Evolutionary conservation across 129 eudicot genomes (phyloP), one percentile per base, ranked within the genome.

Genomic region (Mikania micrantha): DNA sequence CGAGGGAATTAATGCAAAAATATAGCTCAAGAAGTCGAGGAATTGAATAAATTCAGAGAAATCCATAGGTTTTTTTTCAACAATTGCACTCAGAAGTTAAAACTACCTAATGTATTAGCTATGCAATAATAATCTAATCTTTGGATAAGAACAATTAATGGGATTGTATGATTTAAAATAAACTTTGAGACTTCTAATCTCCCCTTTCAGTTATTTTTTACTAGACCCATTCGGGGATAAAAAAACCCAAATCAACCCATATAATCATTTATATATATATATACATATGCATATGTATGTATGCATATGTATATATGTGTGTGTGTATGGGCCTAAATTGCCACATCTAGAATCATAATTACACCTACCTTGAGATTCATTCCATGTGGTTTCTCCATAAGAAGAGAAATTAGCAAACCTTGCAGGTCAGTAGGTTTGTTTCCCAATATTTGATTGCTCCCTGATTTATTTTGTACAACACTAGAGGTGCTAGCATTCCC

Each of bases 331-430:
- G 17, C 50, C 12, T 3, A 42, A 44, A 45, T 42, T 44, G 52
- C 48, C 7, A 56, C 36, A 56, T 41, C 61, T 41, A 47, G 34
- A 74, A 40, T 16, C 22, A 48, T 60, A 47, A 58, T 28, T 66
- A 21, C 61, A 67, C 68, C 76, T 77, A 88, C 98, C 91, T 85
- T 85, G 41, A 88, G 69, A 78, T 82, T 84, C 95, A 93, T 86
- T 60, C 98, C 98, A 66, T 79, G 87, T 12, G 91, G 90, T 52
- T 82, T 79, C 71, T 86, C 96, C 84, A 28, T 70, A 17, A 93
- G 84, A 63, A 88, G 75, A 70, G 89, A 82, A 76, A 79, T 73
- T 63, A 93, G 67, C 80, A 77, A 25, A 58, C 84, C 81, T 60
- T 74, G 85, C 78, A 88, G 73, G 71, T 86, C 90, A 32, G 72